Base-by-base conservation (phyloP, 2,329 filamentous ascomycete species). In the Penicillium sp. region DNA sequence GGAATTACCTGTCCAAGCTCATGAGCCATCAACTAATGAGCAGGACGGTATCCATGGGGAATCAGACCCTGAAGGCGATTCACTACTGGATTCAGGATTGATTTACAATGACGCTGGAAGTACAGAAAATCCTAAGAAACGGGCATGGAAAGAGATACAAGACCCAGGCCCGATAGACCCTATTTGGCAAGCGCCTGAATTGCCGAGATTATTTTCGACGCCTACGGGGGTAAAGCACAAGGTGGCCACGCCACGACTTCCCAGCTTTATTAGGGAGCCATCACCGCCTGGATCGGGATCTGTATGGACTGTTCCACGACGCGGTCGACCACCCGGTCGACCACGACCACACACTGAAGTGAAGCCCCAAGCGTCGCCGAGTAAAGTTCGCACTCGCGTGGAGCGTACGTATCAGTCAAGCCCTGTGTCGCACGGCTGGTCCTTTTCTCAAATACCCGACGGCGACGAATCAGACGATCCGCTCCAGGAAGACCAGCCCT, bases 381-480 rank as follows among this genome's bases (percentile, higher is more conserved):
- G 50, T 7, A 49, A 54, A 47, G 42, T 38, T 44, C 50, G 44
- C 25, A 43, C 58, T 45, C 44, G 47, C 29, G 50, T 56, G 51
- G 65, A 62, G 27, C 55, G 53, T 24, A 67, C 64, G 32, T 48
- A 56, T 29, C 60, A 61, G 47, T 65, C 60, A 9, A 69, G 62
- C 42, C 58, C 66, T 27, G 59, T 60, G 37, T 49, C 58, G 35
- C 62, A 55, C 47, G 67, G 71, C 56, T 71, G 67, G 68, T 69
- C 63, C 38, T 72, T 72, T 48, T 66, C 68, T 33, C 52, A 61
- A 33, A 50, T 59, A 9, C 55, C 60, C n/a, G 66, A 68, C 38
- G 63, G 59, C 44, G 66, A 62, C 46, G 71, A 73, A 52, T 73
- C 71, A n/a, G 71, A 73, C 53, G 71, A 73, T 50, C 71, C 71